A percentile compares a stretch with the other conserved stretches of the same genome.
Evolutionary conservation across 495 filamentous ascomycete species (phyloP).

Genomic region (Chaetomium cochliodes): DNA sequence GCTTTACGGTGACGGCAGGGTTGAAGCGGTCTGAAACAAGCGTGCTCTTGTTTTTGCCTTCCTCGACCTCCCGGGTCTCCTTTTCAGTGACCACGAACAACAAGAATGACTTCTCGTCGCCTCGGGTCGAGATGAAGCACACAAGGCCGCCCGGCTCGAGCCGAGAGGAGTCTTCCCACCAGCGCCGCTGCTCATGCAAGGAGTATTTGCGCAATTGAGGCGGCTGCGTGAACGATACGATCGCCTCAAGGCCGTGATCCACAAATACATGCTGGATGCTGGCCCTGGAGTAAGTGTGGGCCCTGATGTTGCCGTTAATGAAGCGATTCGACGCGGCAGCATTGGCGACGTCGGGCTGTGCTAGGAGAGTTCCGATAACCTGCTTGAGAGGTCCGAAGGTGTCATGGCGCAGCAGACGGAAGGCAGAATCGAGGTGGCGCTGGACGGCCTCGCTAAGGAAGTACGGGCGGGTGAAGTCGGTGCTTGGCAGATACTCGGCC

Average conservation of each 20-base stretch:
- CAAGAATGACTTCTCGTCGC: constrained; percentile 40
- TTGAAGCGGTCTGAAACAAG: constrained; percentile 19
- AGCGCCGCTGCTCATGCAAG: constrained; percentile 47
- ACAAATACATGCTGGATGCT: constrained; percentile 37
- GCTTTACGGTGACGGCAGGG: constrained; percentile 1
- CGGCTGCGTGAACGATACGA: constrained; percentile 56
- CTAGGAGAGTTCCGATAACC: constrained; percentile 46
- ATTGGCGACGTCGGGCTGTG: constrained; percentile 16
- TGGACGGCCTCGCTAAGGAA: constrained; percentile 46
- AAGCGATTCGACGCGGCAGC: constrained; percentile 5
- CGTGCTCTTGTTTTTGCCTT: neutral
- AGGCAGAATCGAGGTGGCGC: constrained; percentile 67
- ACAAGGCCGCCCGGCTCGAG: constrained; percentile 57
- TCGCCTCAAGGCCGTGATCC: constrained; percentile 52
- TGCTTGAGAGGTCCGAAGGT: constrained; percentile 61
- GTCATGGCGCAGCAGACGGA: constrained; percentile 66
- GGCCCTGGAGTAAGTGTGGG: constrained; percentile 43
- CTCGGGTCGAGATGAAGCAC: constrained; percentile 48
- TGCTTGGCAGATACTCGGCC: constrained; percentile 60
- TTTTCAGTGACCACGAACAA: constrained; percentile 55
- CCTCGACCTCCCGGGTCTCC: constrained; percentile 16
- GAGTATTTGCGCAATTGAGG: constrained; percentile 25
- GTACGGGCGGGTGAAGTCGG: constrained; percentile 52
- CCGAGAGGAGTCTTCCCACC: constrained; percentile 60
- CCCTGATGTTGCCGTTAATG: constrained; percentile 24